Percentiles rank a stretch among this genome's conserved stretches.
These are phyloP conservation scores for Ajuga chamaepitys DNA, from an alignment of 257 asterid species.

Conservation along the genomic window DNA sequence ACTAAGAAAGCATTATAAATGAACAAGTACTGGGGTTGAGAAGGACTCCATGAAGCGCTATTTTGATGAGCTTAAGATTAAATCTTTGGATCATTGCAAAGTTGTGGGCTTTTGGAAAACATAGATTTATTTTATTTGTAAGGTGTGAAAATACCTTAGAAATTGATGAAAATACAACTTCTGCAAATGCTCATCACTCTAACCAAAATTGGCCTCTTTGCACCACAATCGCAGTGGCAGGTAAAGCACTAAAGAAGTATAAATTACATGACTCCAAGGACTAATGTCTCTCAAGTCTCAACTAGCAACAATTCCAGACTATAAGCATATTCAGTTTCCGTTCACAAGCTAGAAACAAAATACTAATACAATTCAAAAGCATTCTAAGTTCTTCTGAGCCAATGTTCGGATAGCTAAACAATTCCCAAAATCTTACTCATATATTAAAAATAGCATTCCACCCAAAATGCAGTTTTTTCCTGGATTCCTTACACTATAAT, in stretches of 20 bases:
- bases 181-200: neutral
- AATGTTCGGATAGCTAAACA: neutral
- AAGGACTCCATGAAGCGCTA: neutral
- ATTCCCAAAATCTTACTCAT: neutral
- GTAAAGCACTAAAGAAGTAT: neutral
- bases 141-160: neutral
- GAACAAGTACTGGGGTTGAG: neutral
- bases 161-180: neutral
- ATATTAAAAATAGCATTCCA: neutral
- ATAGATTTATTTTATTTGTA: neutral
- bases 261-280: neutral
- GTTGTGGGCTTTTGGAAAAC: neutral
- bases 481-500: neutral
- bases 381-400: neutral
- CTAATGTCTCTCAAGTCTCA: neutral
- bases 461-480: neutral
- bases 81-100: neutral
- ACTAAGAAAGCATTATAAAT: neutral
- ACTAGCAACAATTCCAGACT: neutral
- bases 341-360: neutral
- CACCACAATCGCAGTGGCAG: neutral
- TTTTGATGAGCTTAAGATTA: neutral
- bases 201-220: slow-evolving; percentile 1
- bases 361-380: neutral
- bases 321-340: neutral